A percentile compares a stretch with the other conserved stretches of the same genome.
Evolutionary conservation across 1,284 basidiomycete species (phyloP).

Genomic region (Cutaneotrichosporon sp.): DNA sequence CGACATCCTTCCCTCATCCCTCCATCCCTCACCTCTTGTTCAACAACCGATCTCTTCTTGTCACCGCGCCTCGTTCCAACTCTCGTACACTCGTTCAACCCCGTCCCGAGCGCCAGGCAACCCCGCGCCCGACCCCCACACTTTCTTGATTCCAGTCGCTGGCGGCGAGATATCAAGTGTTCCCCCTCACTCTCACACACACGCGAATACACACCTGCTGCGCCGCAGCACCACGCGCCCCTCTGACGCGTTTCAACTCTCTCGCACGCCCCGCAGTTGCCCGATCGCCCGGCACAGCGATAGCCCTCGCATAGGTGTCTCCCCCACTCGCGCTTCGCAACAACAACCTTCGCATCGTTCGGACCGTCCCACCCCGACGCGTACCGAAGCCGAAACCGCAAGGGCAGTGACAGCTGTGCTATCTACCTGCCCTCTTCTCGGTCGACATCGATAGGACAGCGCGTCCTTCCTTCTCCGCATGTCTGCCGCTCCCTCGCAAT

Average conservation of each 20-base stretch:
- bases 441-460: not conserved
- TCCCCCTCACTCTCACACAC: too few species aligned
- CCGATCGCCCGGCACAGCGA: too few species aligned
- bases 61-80: not conserved
- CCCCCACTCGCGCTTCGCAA: not conserved
- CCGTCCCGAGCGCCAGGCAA: not conserved
- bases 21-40: too few species aligned
- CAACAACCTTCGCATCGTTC: not conserved
- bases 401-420: not conserved
- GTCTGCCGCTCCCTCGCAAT: not conserved
- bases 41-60: not conserved
- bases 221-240: not conserved
- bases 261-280: too few species aligned
- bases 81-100: not conserved
- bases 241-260: not conserved
- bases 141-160: slow-evolving; percentile 1
- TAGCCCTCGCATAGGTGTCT: too few species aligned
- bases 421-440: not conserved
- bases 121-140: too few species aligned
- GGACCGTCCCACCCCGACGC: too few species aligned
- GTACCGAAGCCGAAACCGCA: too few species aligned
- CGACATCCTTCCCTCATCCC: too few species aligned
- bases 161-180: not conserved
- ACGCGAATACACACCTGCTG: not conserved
- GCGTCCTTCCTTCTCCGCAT: not conserved